Evolutionary conservation across 352 stramenopile genomes (phyloP).

Genomic region (Pythium diclinum): DNA sequence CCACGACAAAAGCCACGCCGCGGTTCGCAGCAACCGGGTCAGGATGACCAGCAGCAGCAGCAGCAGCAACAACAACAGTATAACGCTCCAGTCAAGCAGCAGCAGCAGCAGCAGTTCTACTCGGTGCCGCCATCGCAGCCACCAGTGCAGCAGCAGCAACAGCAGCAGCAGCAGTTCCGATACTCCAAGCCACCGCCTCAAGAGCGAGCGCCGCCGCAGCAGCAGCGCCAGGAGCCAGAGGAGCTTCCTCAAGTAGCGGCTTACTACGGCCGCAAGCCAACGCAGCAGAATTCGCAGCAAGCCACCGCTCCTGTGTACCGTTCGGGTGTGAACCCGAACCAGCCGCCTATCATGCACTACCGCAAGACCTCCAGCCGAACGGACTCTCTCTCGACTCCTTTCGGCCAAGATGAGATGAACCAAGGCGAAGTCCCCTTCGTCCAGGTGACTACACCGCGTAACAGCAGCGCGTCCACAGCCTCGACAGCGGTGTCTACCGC

Average conservation of each 20-base stretch:
- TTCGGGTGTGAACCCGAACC: slow-evolving; percentile 13
- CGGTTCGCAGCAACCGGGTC: slow-evolving; percentile 12
- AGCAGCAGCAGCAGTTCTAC: slow-evolving; percentile 19
- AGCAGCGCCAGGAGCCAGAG: slow-evolving; percentile 13
- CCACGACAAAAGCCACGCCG: slow-evolving; percentile 18
- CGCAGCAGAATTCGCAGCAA: not conserved
- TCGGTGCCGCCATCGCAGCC: slow-evolving; percentile 6
- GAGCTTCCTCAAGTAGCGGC: slow-evolving; percentile 22
- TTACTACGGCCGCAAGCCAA: slow-evolving; percentile 24
- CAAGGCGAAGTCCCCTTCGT: slow-evolving; percentile 36
- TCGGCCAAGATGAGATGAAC: slow-evolving; percentile 22
- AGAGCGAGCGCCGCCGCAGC: not conserved
- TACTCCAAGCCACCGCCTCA: slow-evolving; percentile 8
- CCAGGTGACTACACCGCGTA: slow-evolving; percentile 37
- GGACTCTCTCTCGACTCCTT: slow-evolving; percentile 17
- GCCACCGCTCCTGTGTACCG: slow-evolving; percentile 4
- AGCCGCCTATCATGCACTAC: slow-evolving; percentile 25
- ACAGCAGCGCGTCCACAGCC: slow-evolving; percentile 27
- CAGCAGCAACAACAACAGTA: slow-evolving; percentile 26
- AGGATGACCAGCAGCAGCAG: slow-evolving; percentile 23
- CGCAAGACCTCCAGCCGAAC: slow-evolving; percentile 14
- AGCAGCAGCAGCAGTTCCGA: slow-evolving; percentile 22
- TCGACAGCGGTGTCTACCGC: slow-evolving; percentile 22
- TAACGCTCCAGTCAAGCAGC: slow-evolving; percentile 17
- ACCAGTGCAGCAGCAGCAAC: slow-evolving; percentile 30